phyloP scores from a whole-genome alignment of 2,329 filamentous ascomycete genomes.

The Colletotrichum lindemuthianum region DNA sequence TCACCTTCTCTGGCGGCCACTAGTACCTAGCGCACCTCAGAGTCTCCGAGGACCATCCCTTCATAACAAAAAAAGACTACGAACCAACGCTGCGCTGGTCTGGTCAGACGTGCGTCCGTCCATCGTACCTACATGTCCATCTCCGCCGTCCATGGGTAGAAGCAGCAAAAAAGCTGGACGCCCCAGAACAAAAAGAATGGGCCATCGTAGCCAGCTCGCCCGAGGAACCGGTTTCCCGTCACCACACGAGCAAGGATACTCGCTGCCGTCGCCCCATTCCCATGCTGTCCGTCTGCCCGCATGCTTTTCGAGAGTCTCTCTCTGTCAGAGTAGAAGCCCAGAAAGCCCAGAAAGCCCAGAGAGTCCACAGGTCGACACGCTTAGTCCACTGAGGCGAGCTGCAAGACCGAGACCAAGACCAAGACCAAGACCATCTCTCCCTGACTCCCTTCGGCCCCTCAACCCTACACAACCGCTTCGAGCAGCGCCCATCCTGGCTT shows the following conservation, averaged over 20 bases:
- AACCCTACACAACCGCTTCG: constrained; percentile 19
- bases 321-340: too few relatives aligned
- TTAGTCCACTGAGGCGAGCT: constrained; percentile 5
- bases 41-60: constrained; percentile 28
- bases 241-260: constrained; percentile 20
- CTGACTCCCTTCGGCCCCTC: constrained; percentile 1
- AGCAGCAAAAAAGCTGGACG: too few relatives aligned
- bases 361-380: too few relatives aligned
- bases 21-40: constrained; percentile 29
- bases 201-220: constrained; percentile 7
- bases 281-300: constrained; percentile 14
- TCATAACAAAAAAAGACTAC: constrained; percentile 32
- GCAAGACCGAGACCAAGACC: constrained; percentile 16
- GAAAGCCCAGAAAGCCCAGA: too few relatives aligned
- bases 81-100: constrained; percentile 10
- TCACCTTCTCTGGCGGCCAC: constrained; percentile 27
- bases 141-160: too few relatives aligned
- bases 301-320: constrained; percentile 7
- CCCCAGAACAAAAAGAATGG: not conserved
- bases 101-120: constrained; percentile 5
- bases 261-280: constrained; percentile 19
- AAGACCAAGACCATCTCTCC: constrained; percentile 9
- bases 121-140: not conserved
- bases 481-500: constrained; percentile 25
- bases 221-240: constrained; percentile 35